Evolutionary conservation across 306 rosid genomes (phyloP).

Genomic region (Cucumis cinereus): DNA sequence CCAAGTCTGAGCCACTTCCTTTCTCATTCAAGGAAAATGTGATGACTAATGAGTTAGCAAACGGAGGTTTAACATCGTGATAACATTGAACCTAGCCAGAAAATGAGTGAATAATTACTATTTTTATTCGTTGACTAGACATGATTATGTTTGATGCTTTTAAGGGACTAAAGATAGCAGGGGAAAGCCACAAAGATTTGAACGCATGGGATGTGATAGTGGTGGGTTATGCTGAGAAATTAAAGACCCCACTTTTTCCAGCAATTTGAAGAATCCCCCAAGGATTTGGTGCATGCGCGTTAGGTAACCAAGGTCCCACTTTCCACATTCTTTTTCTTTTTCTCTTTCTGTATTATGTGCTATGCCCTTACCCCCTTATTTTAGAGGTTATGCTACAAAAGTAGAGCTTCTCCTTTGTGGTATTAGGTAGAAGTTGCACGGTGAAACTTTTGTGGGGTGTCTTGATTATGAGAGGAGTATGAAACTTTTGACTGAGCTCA

Average conservation of each 20-base stretch:
- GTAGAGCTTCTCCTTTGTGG: conserved; percentile 40
- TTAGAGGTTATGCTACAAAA: conserved; percentile 24
- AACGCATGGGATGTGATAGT: conserved; percentile 41
- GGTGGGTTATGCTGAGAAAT: conserved; percentile 58
- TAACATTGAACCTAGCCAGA: conserved; percentile 20
- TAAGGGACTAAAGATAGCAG: conserved; percentile 31
- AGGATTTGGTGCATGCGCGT: conserved; percentile 74
- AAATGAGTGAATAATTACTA: conserved; percentile 15
- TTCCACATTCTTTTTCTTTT: conserved; percentile 18
- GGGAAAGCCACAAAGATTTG: conserved; percentile 29
- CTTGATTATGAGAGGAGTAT: neutral
- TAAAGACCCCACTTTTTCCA: conserved; percentile 35
- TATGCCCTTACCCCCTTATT: conserved; percentile 29
- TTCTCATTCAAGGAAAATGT: conserved; percentile 20
- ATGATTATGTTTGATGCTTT: conserved; percentile 31
- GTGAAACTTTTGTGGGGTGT: conserved; percentile 17
- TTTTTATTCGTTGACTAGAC: conserved; percentile 34
- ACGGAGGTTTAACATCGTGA: conserved; percentile 18
- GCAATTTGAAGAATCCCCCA: conserved; percentile 32
- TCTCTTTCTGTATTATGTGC: conserved; percentile 25
- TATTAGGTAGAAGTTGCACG: conserved; percentile 22
- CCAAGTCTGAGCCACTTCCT: conserved; percentile 21
- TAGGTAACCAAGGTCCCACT: conserved; percentile 57
- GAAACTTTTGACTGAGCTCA: neutral
- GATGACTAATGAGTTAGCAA: conserved; percentile 24